A percentile compares a stretch with the other conserved stretches of the same genome.
Conservation (phyloP, 352 stramenopile species). For the Pilasporangium apinafurcum region DNA sequence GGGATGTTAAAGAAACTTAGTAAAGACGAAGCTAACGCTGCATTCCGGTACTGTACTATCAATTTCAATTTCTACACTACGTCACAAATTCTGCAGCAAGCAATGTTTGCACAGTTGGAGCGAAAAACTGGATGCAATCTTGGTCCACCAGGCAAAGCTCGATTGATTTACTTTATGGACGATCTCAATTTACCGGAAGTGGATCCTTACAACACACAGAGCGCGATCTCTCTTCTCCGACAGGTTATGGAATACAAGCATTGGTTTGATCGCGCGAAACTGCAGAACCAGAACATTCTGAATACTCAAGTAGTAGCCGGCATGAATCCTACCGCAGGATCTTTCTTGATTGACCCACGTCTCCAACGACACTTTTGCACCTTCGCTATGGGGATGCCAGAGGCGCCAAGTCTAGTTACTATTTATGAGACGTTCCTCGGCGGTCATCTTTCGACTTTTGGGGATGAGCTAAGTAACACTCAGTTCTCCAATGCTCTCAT, state of each 20-base stretch:
- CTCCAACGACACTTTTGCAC: constrained; percentile 95
- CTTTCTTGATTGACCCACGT: constrained; percentile 91
- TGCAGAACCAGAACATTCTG: constrained; percentile 92
- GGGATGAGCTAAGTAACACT: constrained; percentile 81
- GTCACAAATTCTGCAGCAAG: constrained; percentile 88
- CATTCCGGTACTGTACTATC: constrained; percentile 89
- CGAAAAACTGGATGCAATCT: constrained; percentile 94
- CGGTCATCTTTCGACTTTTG: constrained; percentile 89
- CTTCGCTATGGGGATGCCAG: constrained; percentile 94
- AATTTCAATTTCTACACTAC: constrained; percentile 99
- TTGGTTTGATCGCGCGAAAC: constrained; percentile 91
- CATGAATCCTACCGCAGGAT: constrained; percentile 95
- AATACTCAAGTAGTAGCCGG: constrained; percentile 94
- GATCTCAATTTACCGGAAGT: constrained; percentile 95
- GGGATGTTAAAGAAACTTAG: constrained; percentile 93
- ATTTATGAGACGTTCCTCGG: constrained; percentile 97
- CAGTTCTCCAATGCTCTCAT: constrained; percentile 89
- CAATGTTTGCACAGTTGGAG: constrained; percentile 91
- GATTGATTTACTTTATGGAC: constrained; percentile 96
- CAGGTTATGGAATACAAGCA: constrained; percentile 96
- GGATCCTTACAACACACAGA: constrained; percentile 95
- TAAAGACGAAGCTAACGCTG: constrained; percentile 71
- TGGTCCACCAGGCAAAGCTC: constrained; percentile 89
- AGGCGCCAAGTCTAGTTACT: constrained; percentile 89
- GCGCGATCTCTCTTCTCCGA: constrained; percentile 89